Evolutionary conservation across 192 early-diverging fungal genomes (phyloP), one percentile per base, ranked within the genome.

Genomic region (Coemansia sp.): DNA sequence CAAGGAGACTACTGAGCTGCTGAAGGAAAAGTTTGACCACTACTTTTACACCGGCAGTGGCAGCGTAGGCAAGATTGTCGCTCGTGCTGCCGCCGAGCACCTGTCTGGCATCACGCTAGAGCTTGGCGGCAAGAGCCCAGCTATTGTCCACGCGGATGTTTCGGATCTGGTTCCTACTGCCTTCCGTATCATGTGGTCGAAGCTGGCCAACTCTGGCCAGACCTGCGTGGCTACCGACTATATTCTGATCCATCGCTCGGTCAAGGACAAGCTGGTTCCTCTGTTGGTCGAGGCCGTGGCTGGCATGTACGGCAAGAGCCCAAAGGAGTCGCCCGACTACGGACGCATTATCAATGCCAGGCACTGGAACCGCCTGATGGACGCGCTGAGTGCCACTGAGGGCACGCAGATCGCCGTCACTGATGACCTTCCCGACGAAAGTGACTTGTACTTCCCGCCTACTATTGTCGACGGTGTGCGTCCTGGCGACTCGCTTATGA

Each of bases 31-130:
- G 55, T 97, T 95, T 66, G 94, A 99, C 79, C 91, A 95, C 76
- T 96, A 95, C 71, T 94, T 94, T 66, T 99, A 95, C 81, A 99
- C 97, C 1, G 97, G 97, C 63, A 92, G 87, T 71, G 88, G 88
- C 11, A 44, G 63, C 16, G 91, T 99, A 36, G 97, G 91, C 43
- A 92, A 89, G 69, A 87, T 96, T 33, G 87, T 97, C 29, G 93
- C 93, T 86, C 44, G 55, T 16, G 95, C 95, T 24, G 95, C 95
- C 27, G 90, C 92, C 18, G 91, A 95, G 74, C 80, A 94, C 58
- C 87, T 96, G 46, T 93, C 95, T 5, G 90, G 92, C n/a, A 92
- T 95, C 6, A 90, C 93, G 44, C 87, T 99, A 44, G 97, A 97
- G 82, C 89, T 99, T 27, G 97, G 97, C 53, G 97, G 97, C 27